These are phyloP conservation scores for Cyclostephanos tholiformis DNA, from an alignment of 108 stramenopile genomes.

Conservation along the genomic window DNA sequence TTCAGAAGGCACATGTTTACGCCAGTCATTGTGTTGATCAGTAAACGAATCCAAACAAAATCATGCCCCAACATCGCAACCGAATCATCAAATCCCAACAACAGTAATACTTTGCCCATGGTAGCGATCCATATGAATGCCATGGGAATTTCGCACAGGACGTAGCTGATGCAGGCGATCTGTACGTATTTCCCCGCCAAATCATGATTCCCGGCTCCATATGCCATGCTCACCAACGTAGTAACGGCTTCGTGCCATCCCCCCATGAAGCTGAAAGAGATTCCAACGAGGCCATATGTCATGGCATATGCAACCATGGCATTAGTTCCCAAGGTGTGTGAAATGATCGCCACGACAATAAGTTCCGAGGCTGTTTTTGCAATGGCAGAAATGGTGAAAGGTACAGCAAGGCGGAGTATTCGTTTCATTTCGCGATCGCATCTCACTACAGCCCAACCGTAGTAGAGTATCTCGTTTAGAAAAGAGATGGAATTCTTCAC, in stretches of 20 bases:
- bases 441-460: background rate
- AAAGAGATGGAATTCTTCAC: background rate
- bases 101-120: slow-evolving; percentile 25
- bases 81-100: slow-evolving; percentile 37
- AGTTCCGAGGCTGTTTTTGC: slow-evolving; percentile 24
- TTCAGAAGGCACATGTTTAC: slow-evolving; percentile 9
- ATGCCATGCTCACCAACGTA: slow-evolving; percentile 39
- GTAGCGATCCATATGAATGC: slow-evolving; percentile 27
- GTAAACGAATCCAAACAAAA: slow-evolving; percentile 32
- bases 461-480: background rate
- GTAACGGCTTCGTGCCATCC: slow-evolving; percentile 35
- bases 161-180: slow-evolving; percentile 11
- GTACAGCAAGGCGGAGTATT: slow-evolving; percentile 33
- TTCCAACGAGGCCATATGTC: slow-evolving; percentile 37
- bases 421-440: slow-evolving; percentile 41
- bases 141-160: slow-evolving; percentile 30
- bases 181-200: slow-evolving; percentile 40
- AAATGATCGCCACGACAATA: slow-evolving; percentile 25
- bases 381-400: slow-evolving; percentile 32
- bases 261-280: slow-evolving; percentile 33
- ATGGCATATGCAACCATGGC: slow-evolving; percentile 45
- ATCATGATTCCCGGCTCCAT: slow-evolving; percentile 37
- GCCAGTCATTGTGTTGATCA: slow-evolving; percentile 15
- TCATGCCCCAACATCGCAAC: slow-evolving; percentile 15
- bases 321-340: slow-evolving; percentile 39